Evolutionary conservation across 2,329 filamentous ascomycete genomes (phyloP).

Genomic region (Conoideocrella luteorostrata): DNA sequence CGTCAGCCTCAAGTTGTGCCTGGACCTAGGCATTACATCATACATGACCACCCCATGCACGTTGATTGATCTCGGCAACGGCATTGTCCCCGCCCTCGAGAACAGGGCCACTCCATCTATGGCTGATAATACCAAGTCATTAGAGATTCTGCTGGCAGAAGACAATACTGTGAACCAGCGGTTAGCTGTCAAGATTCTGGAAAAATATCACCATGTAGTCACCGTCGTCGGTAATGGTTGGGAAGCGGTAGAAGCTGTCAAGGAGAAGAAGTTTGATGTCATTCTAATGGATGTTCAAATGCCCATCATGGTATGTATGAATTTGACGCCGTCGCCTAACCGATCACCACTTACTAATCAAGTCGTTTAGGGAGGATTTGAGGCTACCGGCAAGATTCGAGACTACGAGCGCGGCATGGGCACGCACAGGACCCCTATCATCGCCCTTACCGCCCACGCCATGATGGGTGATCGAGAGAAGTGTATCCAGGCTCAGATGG

Average conservation of each 20-base stretch:
- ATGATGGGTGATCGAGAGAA: conserved; percentile 98
- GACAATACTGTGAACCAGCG: conserved; percentile 98
- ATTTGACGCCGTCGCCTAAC: not conserved
- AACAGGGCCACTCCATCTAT: conserved; percentile 86
- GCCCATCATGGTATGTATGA: conserved; percentile 90
- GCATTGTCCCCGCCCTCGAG: conserved; percentile 91
- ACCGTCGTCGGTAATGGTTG: conserved; percentile 92
- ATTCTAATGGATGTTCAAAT: conserved; percentile 99
- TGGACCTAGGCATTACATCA: conserved; percentile 95
- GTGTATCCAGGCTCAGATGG: conserved; percentile 98
- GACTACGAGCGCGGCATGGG: conserved; percentile 84
- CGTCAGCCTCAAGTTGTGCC: conserved; percentile 84
- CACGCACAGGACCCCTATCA: conserved; percentile 83
- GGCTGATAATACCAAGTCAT: conserved; percentile 89
- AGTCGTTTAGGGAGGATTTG: conserved; percentile 70
- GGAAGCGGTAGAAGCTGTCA: conserved; percentile 87
- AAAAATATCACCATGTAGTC: conserved; percentile 91
- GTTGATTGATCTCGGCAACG: conserved; percentile 89
- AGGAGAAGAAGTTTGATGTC: conserved; percentile 88
- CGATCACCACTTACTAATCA: conserved; percentile 36
- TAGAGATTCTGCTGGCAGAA: conserved; percentile 91
- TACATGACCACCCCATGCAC: conserved; percentile 98
- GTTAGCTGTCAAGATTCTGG: conserved; percentile 90
- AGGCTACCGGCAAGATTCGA: conserved; percentile 92
- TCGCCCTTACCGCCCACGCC: conserved; percentile 92